Percentiles rank a stretch among this genome's conserved stretches.
These are phyloP conservation scores for Capronia coronata DNA, from an alignment of 2,329 filamentous ascomycete genomes.

Conservation along the genomic window DNA sequence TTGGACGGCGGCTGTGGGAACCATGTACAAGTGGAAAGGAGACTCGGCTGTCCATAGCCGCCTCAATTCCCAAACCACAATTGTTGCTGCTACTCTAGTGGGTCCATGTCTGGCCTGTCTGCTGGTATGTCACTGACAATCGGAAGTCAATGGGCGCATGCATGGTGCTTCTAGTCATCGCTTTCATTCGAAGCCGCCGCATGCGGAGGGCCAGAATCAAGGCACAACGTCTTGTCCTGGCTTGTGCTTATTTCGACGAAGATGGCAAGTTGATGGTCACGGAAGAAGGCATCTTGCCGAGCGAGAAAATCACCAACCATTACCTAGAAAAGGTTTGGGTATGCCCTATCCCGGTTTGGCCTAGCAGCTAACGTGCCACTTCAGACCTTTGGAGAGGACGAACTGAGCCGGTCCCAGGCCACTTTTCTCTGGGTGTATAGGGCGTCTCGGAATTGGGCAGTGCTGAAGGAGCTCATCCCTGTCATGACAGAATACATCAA, in stretches of 20 bases:
- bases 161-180: slow-evolving; percentile 51
- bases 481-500: slow-evolving; percentile 68
- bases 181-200: slow-evolving; percentile 49
- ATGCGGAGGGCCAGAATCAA: slow-evolving; percentile 51
- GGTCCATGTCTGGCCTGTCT: slow-evolving; percentile 29
- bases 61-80: slow-evolving; percentile 56
- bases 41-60: slow-evolving; percentile 32
- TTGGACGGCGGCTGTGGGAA: slow-evolving; percentile 70
- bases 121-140: slow-evolving; percentile 6
- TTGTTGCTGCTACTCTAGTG: slow-evolving; percentile 67
- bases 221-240: slow-evolving; percentile 54
- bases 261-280: slow-evolving; percentile 43
- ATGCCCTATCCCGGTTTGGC: not conserved
- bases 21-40: slow-evolving; percentile 55
- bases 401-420: slow-evolving; percentile 68
- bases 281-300: slow-evolving; percentile 40
- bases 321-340: slow-evolving; percentile 58
- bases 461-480: slow-evolving; percentile 60
- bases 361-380: slow-evolving; percentile 22
- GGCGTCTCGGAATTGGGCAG: slow-evolving; percentile 69
- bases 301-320: slow-evolving; percentile 67
- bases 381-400: slow-evolving; percentile 58
- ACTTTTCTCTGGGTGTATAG: slow-evolving; percentile 85
- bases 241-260: slow-evolving; percentile 46
- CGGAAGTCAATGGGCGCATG: slow-evolving; percentile 57